These are phyloP conservation scores for Pseudocercospora vitis DNA, from an alignment of 2,329 filamentous ascomycete species.

Conservation along the genomic window DNA sequence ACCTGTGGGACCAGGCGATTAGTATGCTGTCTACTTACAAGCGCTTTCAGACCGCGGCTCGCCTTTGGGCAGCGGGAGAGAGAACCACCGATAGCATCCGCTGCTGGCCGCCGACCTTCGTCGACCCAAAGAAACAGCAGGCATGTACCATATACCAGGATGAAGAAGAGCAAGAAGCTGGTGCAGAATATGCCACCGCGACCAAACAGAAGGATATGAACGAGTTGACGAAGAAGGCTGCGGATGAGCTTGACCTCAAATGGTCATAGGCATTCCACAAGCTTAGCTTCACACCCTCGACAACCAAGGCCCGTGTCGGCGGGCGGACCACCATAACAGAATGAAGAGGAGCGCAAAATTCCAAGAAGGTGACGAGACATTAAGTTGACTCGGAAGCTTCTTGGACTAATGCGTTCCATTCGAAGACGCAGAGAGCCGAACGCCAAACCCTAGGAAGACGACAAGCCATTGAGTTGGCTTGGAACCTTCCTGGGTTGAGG, in stretches of 20 bases:
- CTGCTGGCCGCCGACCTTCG: slow-evolving; percentile 6
- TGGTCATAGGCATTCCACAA: too few relatives aligned
- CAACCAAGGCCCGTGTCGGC: too few relatives aligned
- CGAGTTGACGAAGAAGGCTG: background rate
- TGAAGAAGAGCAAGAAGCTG: background rate
- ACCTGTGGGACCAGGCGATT: background rate
- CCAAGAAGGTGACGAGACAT: background rate
- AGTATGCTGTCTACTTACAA: background rate
- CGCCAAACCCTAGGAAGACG: too few relatives aligned
- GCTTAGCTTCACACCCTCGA: too few relatives aligned
- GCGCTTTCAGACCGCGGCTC: slow-evolving; percentile 4
- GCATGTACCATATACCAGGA: background rate
- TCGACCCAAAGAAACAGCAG: background rate
- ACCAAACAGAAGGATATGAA: background rate
- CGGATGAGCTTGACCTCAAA: background rate
- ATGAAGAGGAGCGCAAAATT: background rate
- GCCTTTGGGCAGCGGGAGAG: background rate
- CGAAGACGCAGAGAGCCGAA: too few relatives aligned
- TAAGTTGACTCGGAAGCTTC: background rate
- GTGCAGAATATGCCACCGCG: background rate
- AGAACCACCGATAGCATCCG: background rate
- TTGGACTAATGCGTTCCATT: background rate
- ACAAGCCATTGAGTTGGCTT: too few relatives aligned
- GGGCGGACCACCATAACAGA: background rate
- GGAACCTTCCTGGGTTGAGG: too few relatives aligned